Evolutionary conservation across 305 asterid species (phyloP), one percentile per base, ranked within the genome.

Genomic region (Rubia tinctorum): DNA sequence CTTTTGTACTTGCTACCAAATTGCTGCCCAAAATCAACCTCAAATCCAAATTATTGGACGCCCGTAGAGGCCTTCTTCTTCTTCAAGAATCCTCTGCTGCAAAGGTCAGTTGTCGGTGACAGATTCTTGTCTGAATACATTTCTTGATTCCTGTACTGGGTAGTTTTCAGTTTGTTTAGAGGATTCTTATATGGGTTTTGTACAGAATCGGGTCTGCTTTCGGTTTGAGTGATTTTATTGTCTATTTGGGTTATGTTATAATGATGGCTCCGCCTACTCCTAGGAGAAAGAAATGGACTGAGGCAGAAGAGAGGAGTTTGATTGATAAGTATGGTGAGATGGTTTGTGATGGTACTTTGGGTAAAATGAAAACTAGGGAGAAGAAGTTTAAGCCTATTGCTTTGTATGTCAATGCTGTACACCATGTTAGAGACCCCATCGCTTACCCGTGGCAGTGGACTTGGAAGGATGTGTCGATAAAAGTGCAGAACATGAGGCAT

Each of bases 401-500:
- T 72, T 63, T 88, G 67, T 83, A 90, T 77, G 97, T 94, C 39
- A 94, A 92, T 77, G 84, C 92, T 8, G 49, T 87, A 77, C 99
- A 94, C 85, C 81, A 89, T 80, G 83, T 53, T 40, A 80, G 81
- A 9, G 92, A 92, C 83, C 97, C 97, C 3, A 75, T 80, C 2
- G 68, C 84, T 0, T 92, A 86, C 67, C 99, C 97, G 9, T 94
- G 98, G 99, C 98, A 85, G 42, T 94, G 99, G 99, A 84, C 89
- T 68, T 91, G 99, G 99, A 94, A 92, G 74, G 99, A 94, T 75
- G 96, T 94, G n/a, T 94, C 99, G 20, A 88, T 96, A 25, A 94
- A 92, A 69, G 97, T 94, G 73, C 99, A 92, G 84, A 94, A 94
- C 74, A 94, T 94, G 99, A 89, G 99, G 89, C 98, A 94, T 76